Evolutionary conservation across 1,284 basidiomycete species (phyloP).

Genomic region (Porogramme epimiltina): DNA sequence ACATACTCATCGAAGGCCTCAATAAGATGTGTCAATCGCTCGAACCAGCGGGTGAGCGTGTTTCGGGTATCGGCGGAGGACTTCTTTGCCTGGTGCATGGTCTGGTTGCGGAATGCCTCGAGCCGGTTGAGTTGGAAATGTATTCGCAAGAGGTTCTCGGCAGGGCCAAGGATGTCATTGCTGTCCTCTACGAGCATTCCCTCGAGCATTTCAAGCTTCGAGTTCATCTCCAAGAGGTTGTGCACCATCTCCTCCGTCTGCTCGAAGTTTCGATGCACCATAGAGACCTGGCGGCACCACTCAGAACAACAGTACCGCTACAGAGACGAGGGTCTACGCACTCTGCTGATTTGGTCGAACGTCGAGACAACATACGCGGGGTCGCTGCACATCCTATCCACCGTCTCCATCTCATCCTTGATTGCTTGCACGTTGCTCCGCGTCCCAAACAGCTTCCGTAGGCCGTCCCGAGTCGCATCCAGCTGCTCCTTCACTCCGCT

Average conservation of each 20-base stretch:
- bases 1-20: slow-evolving; percentile 89
- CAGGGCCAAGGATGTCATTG: slow-evolving; percentile 76
- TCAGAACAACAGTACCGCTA: too few relatives aligned
- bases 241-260: slow-evolving; percentile 95
- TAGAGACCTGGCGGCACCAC: slow-evolving; percentile 70
- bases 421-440: slow-evolving; percentile 83
- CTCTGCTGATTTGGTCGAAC: slow-evolving; percentile 92
- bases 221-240: slow-evolving; percentile 88
- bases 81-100: slow-evolving; percentile 89
- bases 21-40: slow-evolving; percentile 83
- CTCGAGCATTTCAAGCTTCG: slow-evolving; percentile 80
- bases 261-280: slow-evolving; percentile 94
- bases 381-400: slow-evolving; percentile 81
- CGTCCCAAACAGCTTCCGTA: slow-evolving; percentile 84
- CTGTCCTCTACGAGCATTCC: slow-evolving; percentile 79
- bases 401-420: slow-evolving; percentile 89
- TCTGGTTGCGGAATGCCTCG: slow-evolving; percentile 92
- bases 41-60: slow-evolving; percentile 82
- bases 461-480: slow-evolving; percentile 87
- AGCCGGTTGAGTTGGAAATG: slow-evolving; percentile 91
- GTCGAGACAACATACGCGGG: slow-evolving; percentile 74
- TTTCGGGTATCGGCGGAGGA: slow-evolving; percentile 69
- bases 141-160: slow-evolving; percentile 86
- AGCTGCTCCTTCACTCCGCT: slow-evolving; percentile 94
- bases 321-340: slow-evolving; percentile 41